phyloP scores from a whole-genome alignment of 257 asterid species.

The Euphrasia confusa region DNA sequence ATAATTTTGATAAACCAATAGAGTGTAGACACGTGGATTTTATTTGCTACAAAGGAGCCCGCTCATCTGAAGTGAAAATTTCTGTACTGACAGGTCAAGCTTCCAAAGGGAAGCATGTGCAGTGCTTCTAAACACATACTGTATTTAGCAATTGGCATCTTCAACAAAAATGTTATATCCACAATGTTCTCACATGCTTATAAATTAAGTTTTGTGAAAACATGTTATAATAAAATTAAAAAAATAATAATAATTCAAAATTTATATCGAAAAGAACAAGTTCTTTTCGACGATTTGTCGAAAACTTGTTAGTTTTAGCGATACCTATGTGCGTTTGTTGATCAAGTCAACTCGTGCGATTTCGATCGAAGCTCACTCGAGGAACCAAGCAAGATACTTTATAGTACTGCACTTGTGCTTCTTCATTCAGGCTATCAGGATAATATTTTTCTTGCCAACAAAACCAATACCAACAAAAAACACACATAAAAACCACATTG shows the following conservation, averaged over 20 bases:
- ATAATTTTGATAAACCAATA: neutral
- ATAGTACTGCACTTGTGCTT: slow-evolving; percentile 15
- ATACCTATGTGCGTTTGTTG: no score
- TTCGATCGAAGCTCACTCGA: no score
- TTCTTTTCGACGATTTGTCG: no score
- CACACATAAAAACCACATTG: slow-evolving; percentile 24
- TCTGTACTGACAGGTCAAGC: slow-evolving; percentile 36
- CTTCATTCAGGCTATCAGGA: slow-evolving; percentile 11
- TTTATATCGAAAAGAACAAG: no score
- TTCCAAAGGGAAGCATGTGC: slow-evolving; percentile 24
- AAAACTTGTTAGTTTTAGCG: no score
- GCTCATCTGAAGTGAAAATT: slow-evolving; percentile 22
- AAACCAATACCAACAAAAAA: slow-evolving; percentile 26
- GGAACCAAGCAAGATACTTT: no score
- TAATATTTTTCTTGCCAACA: neutral
- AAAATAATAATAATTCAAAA: no score
- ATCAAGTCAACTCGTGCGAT: no score
- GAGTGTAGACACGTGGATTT: neutral
- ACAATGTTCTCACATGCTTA: slow-evolving; percentile 18
- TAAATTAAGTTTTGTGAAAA: no score
- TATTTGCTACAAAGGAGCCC: slow-evolving; percentile 19
- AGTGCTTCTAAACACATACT: no score
- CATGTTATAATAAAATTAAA: neutral
- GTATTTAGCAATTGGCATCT: neutral
- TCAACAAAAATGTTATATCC: neutral